Evolutionary conservation across 139 green algal genomes (phyloP).

Genomic region (Auxenochlorella protothecoides): DNA sequence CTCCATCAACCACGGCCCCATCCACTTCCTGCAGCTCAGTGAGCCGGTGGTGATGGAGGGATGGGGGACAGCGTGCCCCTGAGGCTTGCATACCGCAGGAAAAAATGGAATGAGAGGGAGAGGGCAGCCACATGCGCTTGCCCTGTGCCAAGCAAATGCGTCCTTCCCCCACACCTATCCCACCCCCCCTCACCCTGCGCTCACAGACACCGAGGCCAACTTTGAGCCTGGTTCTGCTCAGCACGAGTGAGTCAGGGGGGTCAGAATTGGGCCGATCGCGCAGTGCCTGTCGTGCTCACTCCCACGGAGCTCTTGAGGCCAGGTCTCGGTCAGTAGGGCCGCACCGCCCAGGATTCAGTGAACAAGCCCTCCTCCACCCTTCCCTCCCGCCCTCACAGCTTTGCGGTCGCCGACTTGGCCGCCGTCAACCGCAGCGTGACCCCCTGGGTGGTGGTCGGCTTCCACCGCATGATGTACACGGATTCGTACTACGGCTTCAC

Average conservation of each 20-base stretch:
- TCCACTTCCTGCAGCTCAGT: slow-evolving; percentile 2
- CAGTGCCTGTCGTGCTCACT: too few species aligned
- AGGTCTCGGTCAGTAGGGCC: too few species aligned
- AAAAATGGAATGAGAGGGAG: too few species aligned
- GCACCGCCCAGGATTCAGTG: too few species aligned
- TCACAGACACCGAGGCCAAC: background rate
- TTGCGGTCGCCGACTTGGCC: slow-evolving; percentile 5
- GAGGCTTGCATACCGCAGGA: too few species aligned
- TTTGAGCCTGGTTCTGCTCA: background rate
- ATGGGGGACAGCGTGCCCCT: too few species aligned
- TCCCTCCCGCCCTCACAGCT: background rate
- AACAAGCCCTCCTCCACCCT: too few species aligned
- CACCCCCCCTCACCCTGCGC: too few species aligned
- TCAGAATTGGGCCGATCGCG: too few species aligned
- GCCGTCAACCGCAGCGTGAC: slow-evolving; percentile 15
- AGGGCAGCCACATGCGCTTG: background rate
- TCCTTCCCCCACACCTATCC: background rate
- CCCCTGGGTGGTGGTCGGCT: slow-evolving; percentile 17
- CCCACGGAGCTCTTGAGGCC: too few species aligned
- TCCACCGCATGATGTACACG: slow-evolving; percentile 23
- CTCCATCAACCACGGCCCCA: background rate
- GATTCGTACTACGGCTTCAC: background rate
- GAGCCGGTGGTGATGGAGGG: background rate
- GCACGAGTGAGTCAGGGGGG: background rate
- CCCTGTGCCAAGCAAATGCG: background rate